Percentiles rank a stretch among this genome's conserved stretches.
phyloP scores from a whole-genome alignment of 2,329 filamentous ascomycete species.

The Colletotrichum destructivum region DNA sequence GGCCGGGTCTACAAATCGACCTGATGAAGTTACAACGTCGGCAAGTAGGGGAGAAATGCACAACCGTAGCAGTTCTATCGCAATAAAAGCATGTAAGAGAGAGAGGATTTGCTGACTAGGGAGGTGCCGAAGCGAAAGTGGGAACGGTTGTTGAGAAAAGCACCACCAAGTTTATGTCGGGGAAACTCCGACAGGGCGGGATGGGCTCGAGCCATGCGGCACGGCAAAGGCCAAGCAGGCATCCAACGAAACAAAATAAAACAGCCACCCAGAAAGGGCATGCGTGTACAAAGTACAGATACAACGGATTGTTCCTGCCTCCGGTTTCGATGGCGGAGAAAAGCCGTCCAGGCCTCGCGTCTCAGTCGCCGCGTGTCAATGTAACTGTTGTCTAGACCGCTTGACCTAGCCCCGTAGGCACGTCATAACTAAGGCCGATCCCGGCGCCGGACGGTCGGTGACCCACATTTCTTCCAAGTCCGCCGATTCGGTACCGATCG shows the following conservation, averaged over 20 bases:
- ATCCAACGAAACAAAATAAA: background rate
- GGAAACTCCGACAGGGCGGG: background rate
- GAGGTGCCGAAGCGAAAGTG: background rate
- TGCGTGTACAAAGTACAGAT: background rate
- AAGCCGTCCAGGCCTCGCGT: background rate
- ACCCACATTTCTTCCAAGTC: conserved; percentile 16
- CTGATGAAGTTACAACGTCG: no score
- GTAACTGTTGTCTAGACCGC: background rate
- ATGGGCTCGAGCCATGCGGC: conserved; percentile 11
- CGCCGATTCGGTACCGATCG: conserved; percentile 37
- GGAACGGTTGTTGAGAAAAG: background rate
- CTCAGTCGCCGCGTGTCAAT: background rate
- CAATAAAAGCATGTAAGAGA: background rate
- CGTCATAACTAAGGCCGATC: conserved; percentile 24
- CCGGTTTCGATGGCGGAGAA: background rate
- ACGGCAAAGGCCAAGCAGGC: conserved; percentile 13
- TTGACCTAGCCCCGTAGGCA: background rate
- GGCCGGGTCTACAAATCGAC: background rate
- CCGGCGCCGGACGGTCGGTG: conserved; percentile 22
- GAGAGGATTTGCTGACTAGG: background rate
- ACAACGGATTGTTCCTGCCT: background rate
- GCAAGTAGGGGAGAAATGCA: background rate
- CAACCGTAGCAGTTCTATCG: background rate
- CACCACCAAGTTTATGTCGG: background rate
- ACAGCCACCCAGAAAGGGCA: background rate